Conservation (phyloP, 1,139 yeast species). For the Pichia kudriavzevii region DNA sequence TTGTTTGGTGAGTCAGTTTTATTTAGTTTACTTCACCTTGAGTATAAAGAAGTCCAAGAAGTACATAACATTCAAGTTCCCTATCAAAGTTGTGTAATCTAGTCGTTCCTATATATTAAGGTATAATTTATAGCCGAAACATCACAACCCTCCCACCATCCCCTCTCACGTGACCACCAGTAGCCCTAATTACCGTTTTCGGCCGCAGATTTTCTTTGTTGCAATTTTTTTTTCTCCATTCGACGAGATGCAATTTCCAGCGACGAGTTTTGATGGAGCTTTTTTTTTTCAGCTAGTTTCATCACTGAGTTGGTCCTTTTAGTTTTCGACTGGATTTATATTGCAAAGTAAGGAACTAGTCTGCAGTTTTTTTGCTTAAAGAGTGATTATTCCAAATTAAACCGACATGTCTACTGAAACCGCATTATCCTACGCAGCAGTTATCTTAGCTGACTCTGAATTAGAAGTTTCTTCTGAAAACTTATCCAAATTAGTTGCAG, state of each 20-base stretch:
- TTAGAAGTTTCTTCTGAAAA: constrained; percentile 72
- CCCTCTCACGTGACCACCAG: too few species aligned
- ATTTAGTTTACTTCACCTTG: constrained; percentile 8
- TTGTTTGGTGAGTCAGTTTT: constrained; percentile 8
- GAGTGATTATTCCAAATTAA: constrained; percentile 44
- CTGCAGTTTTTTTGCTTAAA: constrained; percentile 49
- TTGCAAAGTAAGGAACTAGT: constrained; percentile 44
- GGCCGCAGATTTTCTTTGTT: too few species aligned
- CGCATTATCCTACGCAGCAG: constrained; percentile 82
- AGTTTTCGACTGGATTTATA: not conserved
- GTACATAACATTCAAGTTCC: constrained; percentile 9
- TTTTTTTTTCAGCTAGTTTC: not conserved
- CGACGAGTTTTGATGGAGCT: too few species aligned
- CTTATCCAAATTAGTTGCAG: constrained; percentile 59
- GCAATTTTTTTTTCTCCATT: too few species aligned
- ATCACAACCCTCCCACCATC: too few species aligned
- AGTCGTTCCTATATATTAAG: too few species aligned
- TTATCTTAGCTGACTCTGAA: constrained; percentile 80
- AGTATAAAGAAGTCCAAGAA: constrained; percentile 5
- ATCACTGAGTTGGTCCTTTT: not conserved
- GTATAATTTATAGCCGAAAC: too few species aligned
- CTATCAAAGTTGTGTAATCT: constrained; percentile 6
- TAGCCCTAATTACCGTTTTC: not conserved
- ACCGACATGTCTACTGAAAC: constrained; percentile 54
- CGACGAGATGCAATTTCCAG: too few species aligned